Evolutionary conservation across 257 asterid genomes (phyloP).

Genomic region (Solanum chiquidenum): DNA sequence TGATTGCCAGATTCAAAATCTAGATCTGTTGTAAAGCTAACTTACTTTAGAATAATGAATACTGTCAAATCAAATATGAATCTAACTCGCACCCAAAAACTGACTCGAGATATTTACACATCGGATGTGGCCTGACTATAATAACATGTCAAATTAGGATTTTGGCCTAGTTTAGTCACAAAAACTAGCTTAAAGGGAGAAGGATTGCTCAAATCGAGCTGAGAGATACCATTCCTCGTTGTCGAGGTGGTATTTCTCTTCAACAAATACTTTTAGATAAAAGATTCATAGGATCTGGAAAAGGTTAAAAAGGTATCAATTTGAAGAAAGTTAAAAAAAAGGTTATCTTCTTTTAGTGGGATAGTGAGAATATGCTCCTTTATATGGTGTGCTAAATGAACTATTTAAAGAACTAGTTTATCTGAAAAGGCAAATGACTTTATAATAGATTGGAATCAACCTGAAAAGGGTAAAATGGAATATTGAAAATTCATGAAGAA

Average conservation of each 20-base stretch:
- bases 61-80: neutral
- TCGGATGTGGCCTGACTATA: neutral
- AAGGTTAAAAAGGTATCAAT: neutral
- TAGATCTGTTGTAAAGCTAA: neutral
- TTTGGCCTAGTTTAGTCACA: neutral
- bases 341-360: neutral
- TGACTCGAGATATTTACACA: neutral
- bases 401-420: neutral
- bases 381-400: neutral
- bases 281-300: neutral
- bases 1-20: neutral
- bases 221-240: neutral
- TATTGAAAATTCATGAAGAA: neutral
- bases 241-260: neutral
- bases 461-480: neutral
- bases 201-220: neutral
- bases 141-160: neutral
- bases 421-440: neutral
- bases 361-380: neutral
- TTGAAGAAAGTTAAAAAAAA: neutral
- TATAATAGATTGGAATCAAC: neutral
- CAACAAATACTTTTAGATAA: neutral
- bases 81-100: neutral
- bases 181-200: neutral
- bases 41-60: neutral